Percentiles rank a stretch among this genome's conserved stretches.
Evolutionary conservation across 2,329 filamentous ascomycete genomes (phyloP).

Genomic region (Cryphonectria radicalis): DNA sequence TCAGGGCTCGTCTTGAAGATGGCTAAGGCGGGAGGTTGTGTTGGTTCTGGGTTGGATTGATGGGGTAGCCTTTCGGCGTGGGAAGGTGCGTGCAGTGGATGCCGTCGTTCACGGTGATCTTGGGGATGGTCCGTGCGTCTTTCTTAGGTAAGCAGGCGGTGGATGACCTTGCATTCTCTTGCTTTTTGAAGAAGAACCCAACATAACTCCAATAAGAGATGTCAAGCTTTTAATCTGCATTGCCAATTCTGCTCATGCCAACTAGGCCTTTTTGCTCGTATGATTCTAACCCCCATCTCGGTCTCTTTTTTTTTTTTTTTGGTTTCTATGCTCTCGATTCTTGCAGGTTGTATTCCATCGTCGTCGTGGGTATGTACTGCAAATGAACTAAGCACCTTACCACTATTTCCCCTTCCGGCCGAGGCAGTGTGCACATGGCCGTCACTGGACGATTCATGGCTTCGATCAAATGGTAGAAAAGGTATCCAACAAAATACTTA

Average conservation of each 20-base stretch:
- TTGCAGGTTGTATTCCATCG: background rate
- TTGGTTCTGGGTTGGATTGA: constrained; percentile 1
- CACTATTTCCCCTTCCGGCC: background rate
- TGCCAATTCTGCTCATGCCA: background rate
- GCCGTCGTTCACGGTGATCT: constrained; percentile 10
- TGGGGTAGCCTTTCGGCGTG: constrained; percentile 1
- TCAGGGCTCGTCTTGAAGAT: constrained; percentile 29
- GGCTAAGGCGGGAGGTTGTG: constrained; percentile 13
- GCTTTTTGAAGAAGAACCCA: background rate
- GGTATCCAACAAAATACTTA: background rate
- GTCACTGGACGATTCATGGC: background rate
- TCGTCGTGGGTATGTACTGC: background rate
- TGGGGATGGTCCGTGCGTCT: constrained; percentile 3
- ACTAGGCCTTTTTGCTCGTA: background rate
- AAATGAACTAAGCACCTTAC: background rate
- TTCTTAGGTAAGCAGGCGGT: constrained; percentile 3
- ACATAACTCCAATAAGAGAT: background rate
- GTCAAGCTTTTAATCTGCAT: background rate
- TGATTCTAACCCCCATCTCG: background rate
- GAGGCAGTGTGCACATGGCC: background rate
- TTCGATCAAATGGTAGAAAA: background rate
- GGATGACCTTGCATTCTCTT: background rate
- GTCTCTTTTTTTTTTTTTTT: background rate
- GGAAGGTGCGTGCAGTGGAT: background rate
- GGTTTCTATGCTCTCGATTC: background rate